Evolutionary conservation across 176 grass and related monocot genomes (phyloP).

Genomic region (Zoysia japonica): DNA sequence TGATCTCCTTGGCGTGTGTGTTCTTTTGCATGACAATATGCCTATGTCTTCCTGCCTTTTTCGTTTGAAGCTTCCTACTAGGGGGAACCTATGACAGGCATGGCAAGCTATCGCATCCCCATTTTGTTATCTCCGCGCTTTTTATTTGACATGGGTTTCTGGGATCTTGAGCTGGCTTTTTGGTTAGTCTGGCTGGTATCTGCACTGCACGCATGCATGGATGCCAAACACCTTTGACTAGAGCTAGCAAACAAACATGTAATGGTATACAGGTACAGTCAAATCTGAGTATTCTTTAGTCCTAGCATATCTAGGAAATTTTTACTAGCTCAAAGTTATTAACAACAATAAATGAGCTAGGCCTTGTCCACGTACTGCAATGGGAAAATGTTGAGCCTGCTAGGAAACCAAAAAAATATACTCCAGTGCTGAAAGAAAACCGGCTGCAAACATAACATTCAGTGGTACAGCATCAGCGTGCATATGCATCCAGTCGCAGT

Average conservation of each 20-base stretch:
- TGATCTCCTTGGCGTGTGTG: conserved; percentile 55
- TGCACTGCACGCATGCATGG: conserved; percentile 38
- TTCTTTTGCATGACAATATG: conserved; percentile 48
- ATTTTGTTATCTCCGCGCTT: not conserved
- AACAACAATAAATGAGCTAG: not conserved
- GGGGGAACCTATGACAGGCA: conserved; percentile 43
- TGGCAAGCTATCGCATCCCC: conserved; percentile 20
- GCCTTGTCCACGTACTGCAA: not conserved
- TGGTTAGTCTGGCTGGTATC: not conserved
- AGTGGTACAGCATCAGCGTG: conserved; percentile 33
- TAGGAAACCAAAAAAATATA: not conserved
- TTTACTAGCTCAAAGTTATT: not conserved
- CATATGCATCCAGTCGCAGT: conserved; percentile 32
- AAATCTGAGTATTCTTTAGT: not conserved
- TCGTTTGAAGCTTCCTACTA: conserved; percentile 50
- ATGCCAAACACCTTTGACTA: conserved; percentile 42
- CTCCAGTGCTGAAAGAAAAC: conserved; percentile 17
- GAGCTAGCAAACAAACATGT: conserved; percentile 7
- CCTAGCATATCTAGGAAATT: not conserved
- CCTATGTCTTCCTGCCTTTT: conserved; percentile 37
- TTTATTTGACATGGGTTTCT: conserved; percentile 57
- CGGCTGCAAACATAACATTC: conserved; percentile 45
- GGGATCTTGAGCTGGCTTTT: conserved; percentile 57
- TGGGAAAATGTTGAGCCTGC: not conserved
- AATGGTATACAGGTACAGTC: not conserved